A percentile compares a stretch with the other conserved stretches of the same genome.
phyloP scores from a whole-genome alignment of 2,329 filamentous ascomycete genomes.

The Ceratocystis colombiana region DNA sequence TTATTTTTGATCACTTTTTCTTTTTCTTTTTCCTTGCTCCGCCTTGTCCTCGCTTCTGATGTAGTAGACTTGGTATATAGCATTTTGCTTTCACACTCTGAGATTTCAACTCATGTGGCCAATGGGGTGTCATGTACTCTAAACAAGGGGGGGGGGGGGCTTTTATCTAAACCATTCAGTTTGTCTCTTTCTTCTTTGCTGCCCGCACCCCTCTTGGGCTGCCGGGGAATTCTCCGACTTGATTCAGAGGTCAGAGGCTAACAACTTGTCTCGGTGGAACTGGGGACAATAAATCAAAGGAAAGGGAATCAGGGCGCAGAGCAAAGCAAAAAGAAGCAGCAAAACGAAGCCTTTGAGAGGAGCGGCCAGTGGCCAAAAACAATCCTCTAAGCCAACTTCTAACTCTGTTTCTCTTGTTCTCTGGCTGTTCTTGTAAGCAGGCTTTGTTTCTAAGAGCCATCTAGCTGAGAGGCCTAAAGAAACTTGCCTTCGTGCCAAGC shows the following conservation, averaged over 20 bases:
- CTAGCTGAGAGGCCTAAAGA: not conserved
- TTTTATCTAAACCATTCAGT: not conserved
- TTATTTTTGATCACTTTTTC: not conserved
- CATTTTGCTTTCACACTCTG: too few species aligned
- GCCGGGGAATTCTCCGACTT: not conserved
- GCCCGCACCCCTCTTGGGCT: not conserved
- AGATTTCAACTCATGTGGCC: too few species aligned
- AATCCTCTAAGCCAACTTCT: not conserved
- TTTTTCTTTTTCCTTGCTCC: not conserved
- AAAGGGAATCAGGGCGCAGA: not conserved
- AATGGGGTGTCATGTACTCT: not conserved
- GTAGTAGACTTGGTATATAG: not conserved
- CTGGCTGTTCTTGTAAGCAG: not conserved
- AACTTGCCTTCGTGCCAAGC: not conserved
- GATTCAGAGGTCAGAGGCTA: constrained; percentile 9
- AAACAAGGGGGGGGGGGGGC: not conserved
- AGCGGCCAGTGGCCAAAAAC: not conserved
- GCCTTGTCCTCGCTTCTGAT: not conserved
- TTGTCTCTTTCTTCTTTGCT: not conserved
- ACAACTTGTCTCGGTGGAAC: not conserved
- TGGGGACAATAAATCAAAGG: constrained; percentile 3
- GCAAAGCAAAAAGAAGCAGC: too few species aligned
- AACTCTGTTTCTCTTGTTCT: not conserved
- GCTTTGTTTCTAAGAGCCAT: not conserved
- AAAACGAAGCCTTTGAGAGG: too few species aligned